phyloP scores from a whole-genome alignment of 1,139 yeast species.

The Sugiyamaella paludigena region DNA sequence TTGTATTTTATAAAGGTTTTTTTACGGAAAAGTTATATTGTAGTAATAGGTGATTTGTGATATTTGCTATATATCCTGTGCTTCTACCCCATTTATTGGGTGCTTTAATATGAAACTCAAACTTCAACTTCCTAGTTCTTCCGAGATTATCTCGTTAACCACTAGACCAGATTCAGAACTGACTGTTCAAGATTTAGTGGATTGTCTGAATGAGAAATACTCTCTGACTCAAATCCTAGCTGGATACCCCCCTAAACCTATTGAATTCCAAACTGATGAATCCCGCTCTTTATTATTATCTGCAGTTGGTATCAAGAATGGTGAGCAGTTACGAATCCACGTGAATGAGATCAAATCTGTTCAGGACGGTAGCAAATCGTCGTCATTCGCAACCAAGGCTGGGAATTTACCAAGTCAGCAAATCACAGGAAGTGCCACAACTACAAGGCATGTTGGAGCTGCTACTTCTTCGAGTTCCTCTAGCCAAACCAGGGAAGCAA shows the following conservation, averaged over 20 bases:
- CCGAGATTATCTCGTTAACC: slow-evolving; percentile 26
- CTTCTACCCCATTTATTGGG: too few species aligned
- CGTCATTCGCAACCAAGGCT: background rate
- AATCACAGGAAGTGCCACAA: background rate
- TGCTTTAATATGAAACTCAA: slow-evolving; percentile 30
- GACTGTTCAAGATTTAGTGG: slow-evolving; percentile 31
- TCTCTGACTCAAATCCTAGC: slow-evolving; percentile 39
- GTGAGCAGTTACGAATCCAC: slow-evolving; percentile 56
- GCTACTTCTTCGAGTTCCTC: too few species aligned
- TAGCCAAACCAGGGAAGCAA: background rate
- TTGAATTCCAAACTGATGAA: slow-evolving; percentile 36
- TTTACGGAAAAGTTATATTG: too few species aligned
- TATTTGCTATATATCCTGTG: too few species aligned
- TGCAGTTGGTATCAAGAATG: slow-evolving; percentile 50
- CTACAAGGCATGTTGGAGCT: too few species aligned
- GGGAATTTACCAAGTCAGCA: background rate
- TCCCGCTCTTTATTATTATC: slow-evolving; percentile 29
- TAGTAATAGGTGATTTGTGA: too few species aligned
- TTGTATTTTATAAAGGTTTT: too few species aligned
- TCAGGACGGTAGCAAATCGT: too few species aligned
- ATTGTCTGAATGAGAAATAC: slow-evolving; percentile 16
- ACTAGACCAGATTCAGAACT: slow-evolving; percentile 30
- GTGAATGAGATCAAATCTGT: slow-evolving; percentile 25
- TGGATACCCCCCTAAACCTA: slow-evolving; percentile 61
- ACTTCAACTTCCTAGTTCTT: slow-evolving; percentile 23